Percentiles rank a stretch among this genome's conserved stretches.
Evolutionary conservation across 305 asterid genomes (phyloP).

Genomic region (Plantago coronopus): DNA sequence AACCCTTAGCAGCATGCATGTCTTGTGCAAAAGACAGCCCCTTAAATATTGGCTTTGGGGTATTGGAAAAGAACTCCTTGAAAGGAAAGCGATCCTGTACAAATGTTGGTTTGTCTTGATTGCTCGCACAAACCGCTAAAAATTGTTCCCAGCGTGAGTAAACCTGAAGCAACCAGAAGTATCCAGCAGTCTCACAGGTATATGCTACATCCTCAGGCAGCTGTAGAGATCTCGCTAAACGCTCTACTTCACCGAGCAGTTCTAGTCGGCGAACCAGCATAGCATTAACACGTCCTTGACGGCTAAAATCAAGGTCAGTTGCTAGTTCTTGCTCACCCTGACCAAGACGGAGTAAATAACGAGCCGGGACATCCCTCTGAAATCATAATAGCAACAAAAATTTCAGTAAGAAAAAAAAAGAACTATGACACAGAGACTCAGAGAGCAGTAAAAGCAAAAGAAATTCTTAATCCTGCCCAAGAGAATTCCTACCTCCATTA

Average conservation of each 20-base stretch:
- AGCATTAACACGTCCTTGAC: conserved; percentile 99
- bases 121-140: conserved; percentile 69
- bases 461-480: background rate
- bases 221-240: conserved; percentile 83
- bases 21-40: conserved; percentile 77
- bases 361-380: conserved; percentile 98
- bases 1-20: conserved; percentile 91
- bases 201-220: conserved; percentile 96
- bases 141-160: conserved; percentile 96
- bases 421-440: too few species aligned
- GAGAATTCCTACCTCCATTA: conserved; percentile 71
- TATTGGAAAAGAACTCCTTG: conserved; percentile 77
- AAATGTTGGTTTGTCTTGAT: conserved; percentile 61
- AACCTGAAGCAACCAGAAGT: conserved; percentile 95
- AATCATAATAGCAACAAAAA: conserved; percentile 19
- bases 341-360: conserved; percentile 97
- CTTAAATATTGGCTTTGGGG: conserved; percentile 68
- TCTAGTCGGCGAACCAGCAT: conserved; percentile 94
- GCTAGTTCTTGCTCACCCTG: conserved; percentile 99
- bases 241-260: conserved; percentile 91
- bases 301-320: conserved; percentile 95
- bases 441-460: background rate
- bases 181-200: conserved; percentile 97
- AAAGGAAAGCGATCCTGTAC: conserved; percentile 84
- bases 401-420: background rate